Percentiles rank a stretch among this genome's conserved stretches.
phyloP scores from a whole-genome alignment of 345 rosid genomes.

The Pelargonium nanum region DNA sequence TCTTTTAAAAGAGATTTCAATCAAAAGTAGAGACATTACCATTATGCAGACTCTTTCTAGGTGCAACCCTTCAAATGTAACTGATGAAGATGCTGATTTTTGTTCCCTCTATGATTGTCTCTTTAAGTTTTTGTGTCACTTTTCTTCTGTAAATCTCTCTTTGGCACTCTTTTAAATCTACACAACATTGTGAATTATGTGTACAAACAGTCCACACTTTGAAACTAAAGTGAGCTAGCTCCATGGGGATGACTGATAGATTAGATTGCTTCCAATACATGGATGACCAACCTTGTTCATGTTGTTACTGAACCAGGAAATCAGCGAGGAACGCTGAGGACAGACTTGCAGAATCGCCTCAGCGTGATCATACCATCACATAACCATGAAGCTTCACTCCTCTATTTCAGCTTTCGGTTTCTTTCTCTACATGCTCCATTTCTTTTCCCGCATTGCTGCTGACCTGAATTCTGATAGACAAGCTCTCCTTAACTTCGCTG shows the following conservation, averaged over 20 bases:
- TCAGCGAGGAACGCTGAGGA: too few species aligned
- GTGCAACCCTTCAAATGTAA: too few species aligned
- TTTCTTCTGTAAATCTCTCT: background rate
- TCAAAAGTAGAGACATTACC: background rate
- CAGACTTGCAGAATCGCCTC: too few species aligned
- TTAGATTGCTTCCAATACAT: too few species aligned
- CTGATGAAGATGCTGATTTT: too few species aligned
- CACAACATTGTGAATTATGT: too few species aligned
- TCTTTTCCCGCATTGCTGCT: slow-evolving; percentile 19
- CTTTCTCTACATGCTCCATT: slow-evolving; percentile 15
- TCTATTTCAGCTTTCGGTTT: slow-evolving; percentile 21
- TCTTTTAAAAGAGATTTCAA: background rate
- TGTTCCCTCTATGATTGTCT: background rate
- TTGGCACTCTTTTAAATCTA: background rate
- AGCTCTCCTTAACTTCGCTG: slow-evolving; percentile 69
- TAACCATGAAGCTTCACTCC: slow-evolving; percentile 26
- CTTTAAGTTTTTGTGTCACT: background rate
- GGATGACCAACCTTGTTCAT: background rate
- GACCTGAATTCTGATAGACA: slow-evolving; percentile 55
- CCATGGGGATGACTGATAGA: too few species aligned
- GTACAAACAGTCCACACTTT: too few species aligned
- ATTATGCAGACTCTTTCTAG: background rate
- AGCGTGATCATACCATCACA: too few species aligned
- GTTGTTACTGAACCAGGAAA: background rate
- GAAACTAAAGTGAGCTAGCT: too few species aligned